phyloP scores from a whole-genome alignment of 176 grass and related monocot species.

The Metroxylon sagu region DNA sequence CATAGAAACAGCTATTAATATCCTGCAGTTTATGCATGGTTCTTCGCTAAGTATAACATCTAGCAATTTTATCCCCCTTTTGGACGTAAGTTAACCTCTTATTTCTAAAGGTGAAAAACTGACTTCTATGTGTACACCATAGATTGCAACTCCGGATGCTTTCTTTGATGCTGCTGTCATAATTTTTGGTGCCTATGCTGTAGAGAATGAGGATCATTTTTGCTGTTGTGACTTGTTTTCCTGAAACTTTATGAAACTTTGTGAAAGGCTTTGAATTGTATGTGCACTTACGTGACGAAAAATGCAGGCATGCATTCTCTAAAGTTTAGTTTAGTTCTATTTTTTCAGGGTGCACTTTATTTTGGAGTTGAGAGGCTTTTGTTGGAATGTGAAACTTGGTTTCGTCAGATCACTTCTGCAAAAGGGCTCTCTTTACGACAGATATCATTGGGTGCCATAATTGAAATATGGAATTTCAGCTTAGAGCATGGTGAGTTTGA shows the following conservation, averaged over 20 bases:
- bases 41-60: constrained; percentile 26
- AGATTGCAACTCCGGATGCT: not conserved
- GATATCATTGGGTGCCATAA: not conserved
- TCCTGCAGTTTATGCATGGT: constrained; percentile 36
- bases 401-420: constrained; percentile 19
- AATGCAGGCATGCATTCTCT: not conserved
- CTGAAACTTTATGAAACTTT: no score
- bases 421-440: not conserved
- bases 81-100: constrained; percentile 9
- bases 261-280: no score
- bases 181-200: no score
- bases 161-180: not conserved
- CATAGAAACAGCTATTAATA: constrained; percentile 23
- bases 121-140: not conserved
- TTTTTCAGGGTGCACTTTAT: constrained; percentile 45
- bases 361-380: constrained; percentile 52
- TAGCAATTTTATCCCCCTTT: constrained; percentile 28
- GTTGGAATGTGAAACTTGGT: constrained; percentile 44
- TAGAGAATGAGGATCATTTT: no score
- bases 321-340: not conserved
- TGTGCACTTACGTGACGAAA: no score
- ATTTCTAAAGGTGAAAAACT: not conserved
- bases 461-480: constrained; percentile 21
- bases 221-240: no score
- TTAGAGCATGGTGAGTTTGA: constrained; percentile 16